Evolutionary conservation across 371 early-diverging fungal genomes (phyloP), one percentile per base, ranked within the genome.

Genomic region (Circinella umbellata): DNA sequence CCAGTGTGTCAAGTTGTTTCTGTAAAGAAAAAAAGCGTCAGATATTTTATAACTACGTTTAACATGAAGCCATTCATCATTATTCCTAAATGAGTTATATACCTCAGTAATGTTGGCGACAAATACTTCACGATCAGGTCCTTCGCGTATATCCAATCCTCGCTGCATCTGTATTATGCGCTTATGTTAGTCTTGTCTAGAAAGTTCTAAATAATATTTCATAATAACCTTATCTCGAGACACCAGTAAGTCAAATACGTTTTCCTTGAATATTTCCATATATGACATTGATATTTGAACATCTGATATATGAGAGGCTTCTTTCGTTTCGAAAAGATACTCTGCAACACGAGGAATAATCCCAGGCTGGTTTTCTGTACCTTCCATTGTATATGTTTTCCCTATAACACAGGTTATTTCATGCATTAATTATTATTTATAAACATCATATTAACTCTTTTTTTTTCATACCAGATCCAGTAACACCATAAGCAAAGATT

Each of bases 401-500:
- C 92, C 92, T n/a, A 74, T 20, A 14, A 46, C 14, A 3, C 38
- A 8, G 15, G 17, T 27, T 14, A 38, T 51, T 11, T 61, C 53
- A 27, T 55, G n/a, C 15, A 53, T n/a, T 53, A 13, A 6, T 53
- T 15, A 13, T 6, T 18, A 53, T 13, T 3, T 13, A 53, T n/a
- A n/a, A 13, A 6, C 15, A 53, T 1, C 1, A 6, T 18, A 53
- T 8, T 53, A 13, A 53, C 2, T 15, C 9, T 42, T 42, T 42
- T 42, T 42, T 42, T 42, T 42, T 42, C 11, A n/a, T 67, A 73
- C 74, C 76, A 49, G 87, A 84, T 0, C 91, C 92, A 1, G 91
- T 92, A 53, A 88, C 89, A 4, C 93, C 93, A 71, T 92, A 92
- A 67, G 88, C 88, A 67, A 93, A 89, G 54, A 92, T 83, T 4